Base-by-base conservation (phyloP, 495 filamentous ascomycete species). In the Trichoderma gamsii region DNA sequence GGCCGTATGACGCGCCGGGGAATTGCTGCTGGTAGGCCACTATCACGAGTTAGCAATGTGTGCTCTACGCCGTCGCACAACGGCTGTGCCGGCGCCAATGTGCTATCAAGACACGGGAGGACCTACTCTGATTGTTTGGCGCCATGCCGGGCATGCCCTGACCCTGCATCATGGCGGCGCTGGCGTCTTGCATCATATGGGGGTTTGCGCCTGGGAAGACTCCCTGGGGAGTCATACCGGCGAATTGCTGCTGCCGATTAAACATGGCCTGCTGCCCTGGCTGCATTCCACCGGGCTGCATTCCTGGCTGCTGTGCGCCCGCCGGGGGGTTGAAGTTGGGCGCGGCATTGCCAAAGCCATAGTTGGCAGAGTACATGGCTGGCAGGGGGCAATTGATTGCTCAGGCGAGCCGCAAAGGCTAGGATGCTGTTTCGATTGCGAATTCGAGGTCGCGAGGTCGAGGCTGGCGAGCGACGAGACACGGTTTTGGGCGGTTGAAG, bases 11-110 rank as follows among this genome's bases (percentile, higher is more conserved):
- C 35, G 83, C 79, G 71, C 76, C 77, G 13, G 83, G 77, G 71
- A 83, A 86, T 41, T 83, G 79, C 32, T 79, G 76, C 72, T 84
- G 84, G 70, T 82, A 86, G 67, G 82, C 72, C 78, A 84, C 83
- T 85, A 74, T 41, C 25, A 67, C 65, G 41, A 27, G 73, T 73
- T 68, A 25, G 16, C 70, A 73, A 65, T 49, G 29, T 38, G 4
- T 1, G 9, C 11, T 52, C 5, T 23, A 23, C 27, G n/a, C 29
- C 25, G 61, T 43, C 67, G 59, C 46, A 27, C 18, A 29, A 49
- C 27, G 41, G 35, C 13, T 9, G 63, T n/a, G n/a, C 16, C 15
- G 16, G 41, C 23, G 23, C 4, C 25, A 67, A 41, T 44, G 38
- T n/a, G 38, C 51, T 21, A 32, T 27, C 63, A 72, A 65, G 61